Percentiles rank a stretch among this genome's conserved stretches.
Conservation (phyloP, 2,329 filamentous ascomycete genomes). For the Lachnellula suecica region DNA sequence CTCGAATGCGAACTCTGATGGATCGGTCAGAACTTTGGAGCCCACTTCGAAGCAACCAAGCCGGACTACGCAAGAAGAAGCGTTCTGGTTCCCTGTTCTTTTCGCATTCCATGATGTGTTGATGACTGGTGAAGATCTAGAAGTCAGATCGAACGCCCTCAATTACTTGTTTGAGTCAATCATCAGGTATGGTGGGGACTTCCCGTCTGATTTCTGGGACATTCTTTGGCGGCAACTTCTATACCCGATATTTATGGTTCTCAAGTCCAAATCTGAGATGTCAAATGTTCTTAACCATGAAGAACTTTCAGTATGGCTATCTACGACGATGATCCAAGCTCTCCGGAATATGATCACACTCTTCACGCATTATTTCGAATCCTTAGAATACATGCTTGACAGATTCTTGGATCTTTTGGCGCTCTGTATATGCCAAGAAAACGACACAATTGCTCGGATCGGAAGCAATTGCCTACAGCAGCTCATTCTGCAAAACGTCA, state of each 20-base stretch:
- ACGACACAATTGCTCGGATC: slow-evolving; percentile 96
- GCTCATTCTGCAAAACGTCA: slow-evolving; percentile 92
- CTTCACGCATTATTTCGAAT: slow-evolving; percentile 97
- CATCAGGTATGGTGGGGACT: slow-evolving; percentile 85
- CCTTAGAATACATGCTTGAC: slow-evolving; percentile 96
- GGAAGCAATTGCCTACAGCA: slow-evolving; percentile 98
- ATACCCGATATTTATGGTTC: slow-evolving; percentile 97
- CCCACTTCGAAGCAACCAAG: slow-evolving; percentile 59
- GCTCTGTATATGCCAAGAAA: slow-evolving; percentile 97
- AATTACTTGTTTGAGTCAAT: slow-evolving; percentile 97
- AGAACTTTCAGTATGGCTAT: slow-evolving; percentile 96
- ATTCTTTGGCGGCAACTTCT: slow-evolving; percentile 95
- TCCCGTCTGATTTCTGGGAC: slow-evolving; percentile 95
- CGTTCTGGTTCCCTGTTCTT: slow-evolving; percentile 97
- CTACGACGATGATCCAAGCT: slow-evolving; percentile 98
- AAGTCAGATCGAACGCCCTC: slow-evolving; percentile 86
- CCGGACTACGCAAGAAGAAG: slow-evolving; percentile 89
- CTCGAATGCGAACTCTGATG: slow-evolving; percentile 39
- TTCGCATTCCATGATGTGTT: slow-evolving; percentile 98
- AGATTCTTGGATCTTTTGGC: slow-evolving; percentile 93
- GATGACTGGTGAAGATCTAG: slow-evolving; percentile 98
- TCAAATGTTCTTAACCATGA: slow-evolving; percentile 93
- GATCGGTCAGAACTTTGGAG: slow-evolving; percentile 29
- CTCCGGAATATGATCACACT: slow-evolving; percentile 97
- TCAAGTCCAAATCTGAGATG: slow-evolving; percentile 96